Evolutionary conservation across 805 yeast genomes (phyloP), one percentile per base, ranked within the genome.

Genomic region (Pichia scutulata): DNA sequence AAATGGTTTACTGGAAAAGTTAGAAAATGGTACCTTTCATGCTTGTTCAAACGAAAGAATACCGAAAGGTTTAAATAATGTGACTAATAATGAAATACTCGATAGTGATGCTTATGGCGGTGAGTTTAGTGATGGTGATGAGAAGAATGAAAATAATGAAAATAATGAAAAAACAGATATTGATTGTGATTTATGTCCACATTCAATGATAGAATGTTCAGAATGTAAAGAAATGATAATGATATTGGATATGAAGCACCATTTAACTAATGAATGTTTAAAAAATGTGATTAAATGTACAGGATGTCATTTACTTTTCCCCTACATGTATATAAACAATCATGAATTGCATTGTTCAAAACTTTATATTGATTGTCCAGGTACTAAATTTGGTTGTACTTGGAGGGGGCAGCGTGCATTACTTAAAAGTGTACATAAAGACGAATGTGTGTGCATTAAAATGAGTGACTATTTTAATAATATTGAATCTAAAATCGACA

Each of bases 381-480:
- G 77, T 0, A 50, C 54, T 19, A 66, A 64, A 26, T 73, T 70
- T 46, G 83, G 83, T 1, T 78, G 83, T 53, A 68, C 64, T 28
- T 78, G 81, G 79, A 60, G 60, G 41, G 72, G 72, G 2, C 59
- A 64, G 24, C 50, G 65, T 40, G 67, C 61, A 23, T n/a, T 65
- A n/a, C 47, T 64, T 16, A 42, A 60, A 6, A 52, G 58, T 12
- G 55, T 65, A 7, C 72, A 69, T 50, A 7, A 43, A 4, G 43
- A 57, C 12, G 67, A 61, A 26, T 69, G 72, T 46, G 52, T 57
- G 0, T 63, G 66, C 44, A 41, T 55, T 2, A 66, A 64, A 51
- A 43, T 68, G 36, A 44, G 61, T 2, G 48, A 54, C 2, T 65
- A 63, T 43, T 58, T 69, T 26, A 58, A 58, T 30, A 33, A 23